Evolutionary conservation across 305 asterid species (phyloP).

Genomic region (Solanum hybrid): DNA sequence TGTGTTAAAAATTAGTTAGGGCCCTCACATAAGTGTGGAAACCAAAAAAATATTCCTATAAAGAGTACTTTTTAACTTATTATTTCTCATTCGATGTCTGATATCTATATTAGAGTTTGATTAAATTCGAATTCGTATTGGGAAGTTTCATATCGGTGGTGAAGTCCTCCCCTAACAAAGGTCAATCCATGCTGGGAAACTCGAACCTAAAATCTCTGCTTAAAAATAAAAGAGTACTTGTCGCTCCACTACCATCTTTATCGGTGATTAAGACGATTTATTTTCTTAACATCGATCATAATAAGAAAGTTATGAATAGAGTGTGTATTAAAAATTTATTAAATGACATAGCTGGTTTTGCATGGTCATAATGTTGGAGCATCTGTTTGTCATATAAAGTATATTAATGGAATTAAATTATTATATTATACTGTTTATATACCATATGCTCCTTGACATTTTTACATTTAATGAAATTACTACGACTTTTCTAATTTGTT

Average conservation of each 20-base stretch:
- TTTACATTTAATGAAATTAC: neutral
- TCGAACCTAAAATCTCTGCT: neutral
- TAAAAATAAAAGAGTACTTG: too few relatives aligned
- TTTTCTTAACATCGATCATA: too few relatives aligned
- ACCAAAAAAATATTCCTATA: neutral
- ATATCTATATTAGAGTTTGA: accelerated
- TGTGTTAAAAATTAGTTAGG: neutral
- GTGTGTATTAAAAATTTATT: neutral
- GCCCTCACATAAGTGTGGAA: neutral
- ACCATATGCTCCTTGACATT: neutral
- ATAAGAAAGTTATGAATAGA: neutral
- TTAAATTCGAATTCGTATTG: too few relatives aligned
- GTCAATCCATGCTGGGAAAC: neutral
- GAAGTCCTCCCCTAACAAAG: neutral
- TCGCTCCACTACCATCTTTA: accelerated
- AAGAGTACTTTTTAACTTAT: neutral
- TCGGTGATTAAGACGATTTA: neutral
- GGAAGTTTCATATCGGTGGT: too few relatives aligned
- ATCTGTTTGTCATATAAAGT: neutral
- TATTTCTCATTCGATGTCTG: too few relatives aligned
- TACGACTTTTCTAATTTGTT: neutral
- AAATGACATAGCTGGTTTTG: neutral
- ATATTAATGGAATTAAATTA: neutral
- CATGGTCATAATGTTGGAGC: neutral
- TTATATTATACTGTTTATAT: neutral